These are phyloP conservation scores for Leishmania tarentolae DNA, from an alignment of 208 protist species.

Conservation along the genomic window DNA sequence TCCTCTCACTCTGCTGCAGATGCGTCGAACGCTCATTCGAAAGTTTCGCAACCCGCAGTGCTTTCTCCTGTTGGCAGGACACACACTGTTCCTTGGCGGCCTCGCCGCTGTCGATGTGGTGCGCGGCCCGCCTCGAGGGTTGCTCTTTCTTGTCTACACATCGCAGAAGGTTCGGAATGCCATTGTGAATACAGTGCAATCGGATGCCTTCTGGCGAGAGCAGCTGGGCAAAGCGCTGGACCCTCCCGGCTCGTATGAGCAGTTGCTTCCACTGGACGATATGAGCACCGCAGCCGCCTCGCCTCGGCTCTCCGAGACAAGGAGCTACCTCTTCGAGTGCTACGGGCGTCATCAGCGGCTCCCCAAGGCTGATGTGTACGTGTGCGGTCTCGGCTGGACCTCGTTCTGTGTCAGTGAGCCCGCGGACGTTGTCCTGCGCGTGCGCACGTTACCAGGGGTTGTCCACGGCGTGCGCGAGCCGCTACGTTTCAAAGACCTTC, in stretches of 20 bases:
- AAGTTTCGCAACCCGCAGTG: conserved; percentile 88
- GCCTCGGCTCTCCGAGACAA: conserved; percentile 60
- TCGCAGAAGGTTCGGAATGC: conserved; percentile 85
- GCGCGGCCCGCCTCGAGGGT: conserved; percentile 63
- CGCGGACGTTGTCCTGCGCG: conserved; percentile 87
- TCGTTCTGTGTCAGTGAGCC: conserved; percentile 85
- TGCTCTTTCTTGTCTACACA: conserved; percentile 91
- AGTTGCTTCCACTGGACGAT: conserved; percentile 47
- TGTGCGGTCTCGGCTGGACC: conserved; percentile 88
- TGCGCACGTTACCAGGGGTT: conserved; percentile 89
- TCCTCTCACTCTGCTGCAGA: conserved; percentile 85
- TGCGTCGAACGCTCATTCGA: conserved; percentile 89
- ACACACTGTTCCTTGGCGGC: conserved; percentile 86
- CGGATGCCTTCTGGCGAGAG: conserved; percentile 82
- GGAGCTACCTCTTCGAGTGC: conserved; percentile 91
- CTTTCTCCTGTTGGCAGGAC: conserved; percentile 80
- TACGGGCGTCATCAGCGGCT: conserved; percentile 70
- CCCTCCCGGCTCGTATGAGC: conserved; percentile 82
- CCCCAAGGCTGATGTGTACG: conserved; percentile 90
- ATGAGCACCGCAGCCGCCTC: conserved; percentile 19
- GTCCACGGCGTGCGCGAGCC: conserved; percentile 90
- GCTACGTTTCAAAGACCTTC: conserved; percentile 88
- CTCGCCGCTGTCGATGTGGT: conserved; percentile 88
- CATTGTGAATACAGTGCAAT: conserved; percentile 72
- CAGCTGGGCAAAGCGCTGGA: conserved; percentile 82